phyloP scores from a whole-genome alignment of 2,329 filamentous ascomycete species.

The Coniochaeta pulveracea region DNA sequence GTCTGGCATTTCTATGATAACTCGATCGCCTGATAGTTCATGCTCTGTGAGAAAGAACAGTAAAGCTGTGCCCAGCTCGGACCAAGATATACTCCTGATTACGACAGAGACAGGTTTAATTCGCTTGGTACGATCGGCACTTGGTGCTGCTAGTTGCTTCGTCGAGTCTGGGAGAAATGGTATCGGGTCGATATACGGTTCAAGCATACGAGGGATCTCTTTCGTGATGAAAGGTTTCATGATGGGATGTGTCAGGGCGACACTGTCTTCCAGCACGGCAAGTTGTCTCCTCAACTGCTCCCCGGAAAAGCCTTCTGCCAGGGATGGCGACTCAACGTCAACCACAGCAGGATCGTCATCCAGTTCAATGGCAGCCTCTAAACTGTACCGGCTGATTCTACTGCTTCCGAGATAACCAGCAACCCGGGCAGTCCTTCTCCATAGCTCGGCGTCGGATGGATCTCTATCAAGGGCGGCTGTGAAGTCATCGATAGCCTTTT shows the following conservation, averaged over 20 bases:
- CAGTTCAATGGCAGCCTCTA: conserved; percentile 55
- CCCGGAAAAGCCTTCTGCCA: conserved; percentile 52
- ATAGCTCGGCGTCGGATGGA: conserved; percentile 56
- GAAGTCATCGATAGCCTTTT: conserved; percentile 43
- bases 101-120: conserved; percentile 17
- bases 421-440: conserved; percentile 48
- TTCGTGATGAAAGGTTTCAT: conserved; percentile 45
- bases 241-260: conserved; percentile 47
- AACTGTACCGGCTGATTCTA: conserved; percentile 47
- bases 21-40: conserved; percentile 21
- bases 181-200: conserved; percentile 48
- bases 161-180: conserved; percentile 47
- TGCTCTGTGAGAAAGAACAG: conserved; percentile 21
- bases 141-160: conserved; percentile 21
- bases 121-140: too few relatives aligned
- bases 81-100: conserved; percentile 25
- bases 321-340: conserved; percentile 50
- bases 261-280: conserved; percentile 38
- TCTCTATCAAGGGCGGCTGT: conserved; percentile 50
- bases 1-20: conserved; percentile 25
- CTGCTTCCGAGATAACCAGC: conserved; percentile 45
- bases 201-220: conserved; percentile 37
- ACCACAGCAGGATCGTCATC: conserved; percentile 54
- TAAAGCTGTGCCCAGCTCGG: conserved; percentile 28
- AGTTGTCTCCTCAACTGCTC: conserved; percentile 48